phyloP scores from a whole-genome alignment of 768 basidiomycete species.

The Dentipellis fragilis region DNA sequence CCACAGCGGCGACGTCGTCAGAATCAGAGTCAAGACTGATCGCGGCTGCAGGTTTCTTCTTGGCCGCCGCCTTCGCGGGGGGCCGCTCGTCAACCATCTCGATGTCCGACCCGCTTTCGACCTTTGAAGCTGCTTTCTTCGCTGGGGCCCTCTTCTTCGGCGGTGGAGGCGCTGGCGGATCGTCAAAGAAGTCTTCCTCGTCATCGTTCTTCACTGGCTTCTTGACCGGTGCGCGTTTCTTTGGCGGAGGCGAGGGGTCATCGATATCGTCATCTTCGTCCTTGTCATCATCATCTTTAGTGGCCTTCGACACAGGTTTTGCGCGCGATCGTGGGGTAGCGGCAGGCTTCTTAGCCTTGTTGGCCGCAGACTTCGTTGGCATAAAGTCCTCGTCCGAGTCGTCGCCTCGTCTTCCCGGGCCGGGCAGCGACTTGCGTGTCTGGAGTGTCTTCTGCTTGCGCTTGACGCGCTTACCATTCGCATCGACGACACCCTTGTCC shows the following conservation, averaged over 20 bases:
- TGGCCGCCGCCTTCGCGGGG: conserved; percentile 15
- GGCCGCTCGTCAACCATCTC: neutral
- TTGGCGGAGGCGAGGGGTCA: conserved; percentile 9
- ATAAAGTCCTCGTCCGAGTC: conserved; percentile 42
- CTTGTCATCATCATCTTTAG: conserved; percentile 29
- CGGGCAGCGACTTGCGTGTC: conserved; percentile 39
- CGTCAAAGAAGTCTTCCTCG: conserved; percentile 20
- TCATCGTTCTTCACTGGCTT: conserved; percentile 20
- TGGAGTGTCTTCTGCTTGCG: conserved; percentile 47
- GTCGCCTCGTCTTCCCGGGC: conserved; percentile 27
- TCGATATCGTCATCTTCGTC: conserved; percentile 11
- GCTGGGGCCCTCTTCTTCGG: conserved; percentile 2
- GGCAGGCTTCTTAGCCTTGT: conserved; percentile 21
- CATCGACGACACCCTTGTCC: conserved; percentile 34
- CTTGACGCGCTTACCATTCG: conserved; percentile 43
- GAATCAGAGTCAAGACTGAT: conserved; percentile 34
- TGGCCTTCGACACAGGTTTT: conserved; percentile 34
- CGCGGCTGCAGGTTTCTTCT: conserved; percentile 23
- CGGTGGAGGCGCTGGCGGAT: conserved; percentile 17
- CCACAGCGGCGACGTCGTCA: conserved; percentile 22
- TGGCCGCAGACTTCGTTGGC: conserved; percentile 34
- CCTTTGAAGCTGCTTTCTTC: neutral
- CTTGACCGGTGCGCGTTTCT: conserved; percentile 16
- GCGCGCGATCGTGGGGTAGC: conserved; percentile 23
- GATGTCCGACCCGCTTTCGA: neutral